Evolutionary conservation across 768 basidiomycete genomes (phyloP).

Genomic region (Brasilioporus rufonigricans): DNA sequence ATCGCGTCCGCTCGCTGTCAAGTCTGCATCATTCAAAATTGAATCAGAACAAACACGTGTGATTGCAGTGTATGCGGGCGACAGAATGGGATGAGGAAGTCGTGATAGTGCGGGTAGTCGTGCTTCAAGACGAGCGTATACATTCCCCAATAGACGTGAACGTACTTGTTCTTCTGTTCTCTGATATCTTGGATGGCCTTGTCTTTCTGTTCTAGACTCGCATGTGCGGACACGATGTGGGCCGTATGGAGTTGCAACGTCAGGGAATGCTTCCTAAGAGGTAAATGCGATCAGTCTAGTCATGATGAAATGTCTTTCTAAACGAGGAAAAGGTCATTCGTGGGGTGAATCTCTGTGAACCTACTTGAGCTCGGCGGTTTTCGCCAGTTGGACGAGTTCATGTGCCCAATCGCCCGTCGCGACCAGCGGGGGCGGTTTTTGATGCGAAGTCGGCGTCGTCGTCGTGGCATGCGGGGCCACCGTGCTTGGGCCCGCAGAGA

Average conservation of each 20-base stretch:
- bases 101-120: background rate
- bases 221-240: slow-evolving; percentile 81
- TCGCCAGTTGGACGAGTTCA: slow-evolving; percentile 81
- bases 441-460: slow-evolving; percentile 20
- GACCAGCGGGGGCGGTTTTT: slow-evolving; percentile 51
- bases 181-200: slow-evolving; percentile 77
- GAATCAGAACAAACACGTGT: slow-evolving; percentile 13
- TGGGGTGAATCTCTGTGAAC: slow-evolving; percentile 28
- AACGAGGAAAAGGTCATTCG: slow-evolving; percentile 1
- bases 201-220: slow-evolving; percentile 72
- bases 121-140: background rate
- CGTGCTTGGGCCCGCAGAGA: slow-evolving; percentile 34
- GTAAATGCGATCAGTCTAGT: slow-evolving; percentile 9
- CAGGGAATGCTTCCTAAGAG: slow-evolving; percentile 72
- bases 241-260: slow-evolving; percentile 85
- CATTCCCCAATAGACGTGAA: slow-evolving; percentile 9
- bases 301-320: background rate
- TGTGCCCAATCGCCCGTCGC: slow-evolving; percentile 87
- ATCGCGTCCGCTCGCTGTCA: slow-evolving; percentile 70
- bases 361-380: slow-evolving; percentile 86
- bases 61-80: background rate
- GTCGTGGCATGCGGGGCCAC: slow-evolving; percentile 32
- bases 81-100: background rate
- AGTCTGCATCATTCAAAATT: slow-evolving; percentile 41
- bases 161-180: slow-evolving; percentile 83